Evolutionary conservation across 345 rosid genomes (phyloP).

Genomic region (Euphorbia pulcherrima): DNA sequence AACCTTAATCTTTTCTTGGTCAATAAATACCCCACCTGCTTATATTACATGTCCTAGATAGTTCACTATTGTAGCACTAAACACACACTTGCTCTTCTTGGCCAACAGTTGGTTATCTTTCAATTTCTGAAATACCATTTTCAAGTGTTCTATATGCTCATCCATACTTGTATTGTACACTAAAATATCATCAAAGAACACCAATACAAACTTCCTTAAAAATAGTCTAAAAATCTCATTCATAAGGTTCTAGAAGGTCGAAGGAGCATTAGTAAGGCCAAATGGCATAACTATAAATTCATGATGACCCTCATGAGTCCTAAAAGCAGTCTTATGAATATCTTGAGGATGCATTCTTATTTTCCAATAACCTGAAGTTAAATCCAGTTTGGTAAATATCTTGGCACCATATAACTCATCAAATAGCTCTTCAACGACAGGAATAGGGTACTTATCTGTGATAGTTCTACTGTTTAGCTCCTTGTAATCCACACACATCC

Average conservation of each 20-base stretch:
- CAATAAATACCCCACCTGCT: not conserved
- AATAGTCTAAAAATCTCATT: no score
- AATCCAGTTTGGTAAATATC: not conserved
- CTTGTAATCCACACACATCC: conserved; percentile 3
- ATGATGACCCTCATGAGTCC: not conserved
- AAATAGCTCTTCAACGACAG: not conserved
- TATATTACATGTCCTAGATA: not conserved
- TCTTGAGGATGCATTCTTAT: not conserved
- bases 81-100: not conserved
- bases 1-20: not conserved
- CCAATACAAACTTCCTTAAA: no score
- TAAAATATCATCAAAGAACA: no score
- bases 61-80: not conserved
- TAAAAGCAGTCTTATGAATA: not conserved
- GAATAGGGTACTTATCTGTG: not conserved
- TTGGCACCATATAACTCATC: not conserved
- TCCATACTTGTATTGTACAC: no score
- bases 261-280: no score
- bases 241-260: no score
- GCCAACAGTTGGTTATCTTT: not conserved
- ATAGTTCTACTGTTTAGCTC: not conserved
- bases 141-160: not conserved
- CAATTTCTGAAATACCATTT: not conserved
- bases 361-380: not conserved
- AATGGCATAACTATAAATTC: no score